Conservation (phyloP, 371 early-diverging fungal species). For the Mucor circinelloides region DNA sequence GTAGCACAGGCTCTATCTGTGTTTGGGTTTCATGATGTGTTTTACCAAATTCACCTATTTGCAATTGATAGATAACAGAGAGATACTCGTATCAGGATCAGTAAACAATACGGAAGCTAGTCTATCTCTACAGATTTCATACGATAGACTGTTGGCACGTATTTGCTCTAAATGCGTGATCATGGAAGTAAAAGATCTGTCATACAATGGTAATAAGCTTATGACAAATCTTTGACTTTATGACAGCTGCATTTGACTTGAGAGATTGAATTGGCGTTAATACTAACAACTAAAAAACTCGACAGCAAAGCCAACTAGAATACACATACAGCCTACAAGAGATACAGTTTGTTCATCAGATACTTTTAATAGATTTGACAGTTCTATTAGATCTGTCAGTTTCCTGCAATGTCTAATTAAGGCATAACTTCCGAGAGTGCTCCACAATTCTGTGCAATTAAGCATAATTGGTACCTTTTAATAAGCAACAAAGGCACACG, state of each 20-base stretch:
- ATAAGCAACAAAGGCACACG: not conserved
- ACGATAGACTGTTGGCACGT: not conserved
- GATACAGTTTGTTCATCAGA: not conserved
- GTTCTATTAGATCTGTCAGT: not conserved
- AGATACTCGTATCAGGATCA: not conserved
- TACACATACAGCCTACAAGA: not conserved
- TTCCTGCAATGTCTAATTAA: not conserved
- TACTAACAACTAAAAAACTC: not conserved
- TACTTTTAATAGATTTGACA: not conserved
- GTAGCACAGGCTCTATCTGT: not conserved
- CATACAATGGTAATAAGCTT: not conserved
- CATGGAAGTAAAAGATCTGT: not conserved
- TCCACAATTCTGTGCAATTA: not conserved
- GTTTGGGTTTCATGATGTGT: not conserved
- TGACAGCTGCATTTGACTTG: not conserved
- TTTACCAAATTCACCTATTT: not conserved
- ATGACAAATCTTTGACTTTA: not conserved
- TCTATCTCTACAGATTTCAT: not conserved
- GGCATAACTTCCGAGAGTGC: not conserved
- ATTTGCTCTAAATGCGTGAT: not conserved
- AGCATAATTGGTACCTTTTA: not conserved
- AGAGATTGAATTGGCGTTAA: not conserved
- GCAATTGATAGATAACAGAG: not conserved
- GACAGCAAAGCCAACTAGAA: not conserved
- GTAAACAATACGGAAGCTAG: not conserved